These are phyloP conservation scores for Chamaenerion angustifolium DNA, from an alignment of 345 rosid species.

Conservation along the genomic window DNA sequence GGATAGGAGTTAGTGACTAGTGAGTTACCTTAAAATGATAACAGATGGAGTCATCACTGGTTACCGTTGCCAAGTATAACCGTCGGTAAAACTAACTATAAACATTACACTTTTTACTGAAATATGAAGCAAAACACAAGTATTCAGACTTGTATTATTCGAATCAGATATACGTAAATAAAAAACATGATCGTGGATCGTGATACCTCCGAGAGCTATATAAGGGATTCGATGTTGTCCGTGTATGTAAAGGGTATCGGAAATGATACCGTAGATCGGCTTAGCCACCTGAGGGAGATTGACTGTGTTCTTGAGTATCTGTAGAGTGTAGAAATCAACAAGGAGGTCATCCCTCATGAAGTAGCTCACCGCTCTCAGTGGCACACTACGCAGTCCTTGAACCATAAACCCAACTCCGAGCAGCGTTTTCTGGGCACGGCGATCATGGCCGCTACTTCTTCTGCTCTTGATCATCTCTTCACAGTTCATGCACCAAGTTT, in stretches of 20 bases:
- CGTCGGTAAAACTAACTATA: too few species aligned
- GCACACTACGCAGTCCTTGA: constrained; percentile 79
- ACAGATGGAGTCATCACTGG: too few species aligned
- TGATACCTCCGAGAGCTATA: constrained; percentile 72
- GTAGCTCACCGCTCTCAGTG: constrained; percentile 71
- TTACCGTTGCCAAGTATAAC: too few species aligned
- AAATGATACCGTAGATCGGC: constrained; percentile 68
- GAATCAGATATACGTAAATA: too few species aligned
- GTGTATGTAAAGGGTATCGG: constrained; percentile 56
- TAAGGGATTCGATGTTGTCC: constrained; percentile 91
- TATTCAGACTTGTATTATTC: too few species aligned
- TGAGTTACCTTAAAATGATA: too few species aligned
- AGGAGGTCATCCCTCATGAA: constrained; percentile 67
- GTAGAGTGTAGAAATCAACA: constrained; percentile 67
- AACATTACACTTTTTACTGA: too few species aligned
- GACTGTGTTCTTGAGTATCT: constrained; percentile 66
- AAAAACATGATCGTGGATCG: neutral
- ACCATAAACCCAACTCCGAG: constrained; percentile 72
- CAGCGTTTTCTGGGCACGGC: constrained; percentile 22
- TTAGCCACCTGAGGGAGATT: constrained; percentile 89
- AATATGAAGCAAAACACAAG: too few species aligned
- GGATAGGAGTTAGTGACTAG: too few species aligned
- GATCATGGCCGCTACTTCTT: neutral
- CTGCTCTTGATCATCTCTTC: constrained; percentile 7
- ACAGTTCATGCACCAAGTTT: too few species aligned